phyloP scores from a whole-genome alignment of 768 basidiomycete genomes.

The Pisolithus orientalis region DNA sequence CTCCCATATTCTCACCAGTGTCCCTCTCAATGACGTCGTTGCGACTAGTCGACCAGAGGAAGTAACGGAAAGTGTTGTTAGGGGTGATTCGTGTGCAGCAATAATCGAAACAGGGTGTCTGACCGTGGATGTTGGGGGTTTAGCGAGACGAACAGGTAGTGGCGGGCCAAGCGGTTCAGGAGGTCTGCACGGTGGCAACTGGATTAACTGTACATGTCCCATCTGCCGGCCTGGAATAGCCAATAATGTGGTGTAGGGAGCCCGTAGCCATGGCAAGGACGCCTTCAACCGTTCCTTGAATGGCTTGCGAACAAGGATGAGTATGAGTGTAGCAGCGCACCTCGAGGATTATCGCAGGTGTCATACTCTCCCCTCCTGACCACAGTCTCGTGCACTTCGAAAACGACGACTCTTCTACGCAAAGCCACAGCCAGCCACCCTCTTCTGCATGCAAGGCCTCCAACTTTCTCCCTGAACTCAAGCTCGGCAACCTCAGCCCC shows the following conservation, averaged over 20 bases:
- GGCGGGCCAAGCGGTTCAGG: conserved; percentile 54
- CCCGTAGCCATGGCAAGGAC: conserved; percentile 77
- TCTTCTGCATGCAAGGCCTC: conserved; percentile 72
- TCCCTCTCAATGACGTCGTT: conserved; percentile 79
- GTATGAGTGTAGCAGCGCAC: conserved; percentile 32
- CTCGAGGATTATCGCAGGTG: conserved; percentile 81
- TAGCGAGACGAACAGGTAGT: conserved; percentile 42
- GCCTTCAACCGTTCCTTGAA: conserved; percentile 38
- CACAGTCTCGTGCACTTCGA: conserved; percentile 59
- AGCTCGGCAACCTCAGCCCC: conserved; percentile 81
- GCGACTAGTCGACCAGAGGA: conserved; percentile 76
- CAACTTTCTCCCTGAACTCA: conserved; percentile 80
- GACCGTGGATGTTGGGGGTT: conserved; percentile 48
- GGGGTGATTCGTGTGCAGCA: conserved; percentile 72
- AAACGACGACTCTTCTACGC: conserved; percentile 72
- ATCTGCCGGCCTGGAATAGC: conserved; percentile 80
- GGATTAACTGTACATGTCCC: conserved; percentile 84
- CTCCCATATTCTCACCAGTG: conserved; percentile 86
- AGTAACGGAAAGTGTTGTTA: conserved; percentile 73
- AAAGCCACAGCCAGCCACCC: conserved; percentile 83
- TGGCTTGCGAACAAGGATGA: conserved; percentile 1
- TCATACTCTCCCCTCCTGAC: conserved; percentile 73
- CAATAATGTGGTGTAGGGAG: conserved; percentile 68
- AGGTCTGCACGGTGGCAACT: conserved; percentile 72
- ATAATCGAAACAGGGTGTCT: conserved; percentile 77